phyloP scores from a whole-genome alignment of 2,329 filamentous ascomycete species.

The Alternaria novae-zelandiae region DNA sequence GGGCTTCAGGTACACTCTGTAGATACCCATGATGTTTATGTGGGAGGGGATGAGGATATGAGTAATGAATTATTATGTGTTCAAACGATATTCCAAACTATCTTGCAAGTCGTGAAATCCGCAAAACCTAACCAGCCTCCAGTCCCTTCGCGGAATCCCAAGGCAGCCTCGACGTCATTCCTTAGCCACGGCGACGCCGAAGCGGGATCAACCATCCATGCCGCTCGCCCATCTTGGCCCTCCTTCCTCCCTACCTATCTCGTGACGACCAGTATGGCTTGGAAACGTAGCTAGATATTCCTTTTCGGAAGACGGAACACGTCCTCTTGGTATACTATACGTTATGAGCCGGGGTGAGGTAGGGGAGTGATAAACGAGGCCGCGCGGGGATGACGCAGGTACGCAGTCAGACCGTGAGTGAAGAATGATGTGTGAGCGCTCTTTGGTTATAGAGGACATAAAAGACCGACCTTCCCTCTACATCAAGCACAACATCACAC shows the following conservation, averaged over 20 bases:
- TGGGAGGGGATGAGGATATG: too few relatives aligned
- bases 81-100: background rate
- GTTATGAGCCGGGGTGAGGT: background rate
- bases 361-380: background rate
- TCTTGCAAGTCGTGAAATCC: background rate
- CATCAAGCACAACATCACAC: background rate
- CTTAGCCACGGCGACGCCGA: background rate
- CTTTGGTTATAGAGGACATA: background rate
- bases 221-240: background rate
- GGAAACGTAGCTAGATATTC: background rate
- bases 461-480: background rate
- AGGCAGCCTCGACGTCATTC: background rate
- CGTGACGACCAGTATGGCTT: background rate
- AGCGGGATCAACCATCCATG: background rate
- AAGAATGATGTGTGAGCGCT: background rate
- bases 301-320: background rate
- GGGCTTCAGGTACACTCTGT: slow-evolving; percentile 42
- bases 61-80: background rate
- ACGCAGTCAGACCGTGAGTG: background rate
- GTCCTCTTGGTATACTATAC: background rate
- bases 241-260: background rate
- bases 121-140: too few relatives aligned
- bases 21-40: background rate
- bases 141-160: background rate
- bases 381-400: background rate